A percentile compares a stretch with the other conserved stretches of the same genome.
Evolutionary conservation across 148 eudicot genomes (phyloP).

Genomic region (Agrostemma githago): DNA sequence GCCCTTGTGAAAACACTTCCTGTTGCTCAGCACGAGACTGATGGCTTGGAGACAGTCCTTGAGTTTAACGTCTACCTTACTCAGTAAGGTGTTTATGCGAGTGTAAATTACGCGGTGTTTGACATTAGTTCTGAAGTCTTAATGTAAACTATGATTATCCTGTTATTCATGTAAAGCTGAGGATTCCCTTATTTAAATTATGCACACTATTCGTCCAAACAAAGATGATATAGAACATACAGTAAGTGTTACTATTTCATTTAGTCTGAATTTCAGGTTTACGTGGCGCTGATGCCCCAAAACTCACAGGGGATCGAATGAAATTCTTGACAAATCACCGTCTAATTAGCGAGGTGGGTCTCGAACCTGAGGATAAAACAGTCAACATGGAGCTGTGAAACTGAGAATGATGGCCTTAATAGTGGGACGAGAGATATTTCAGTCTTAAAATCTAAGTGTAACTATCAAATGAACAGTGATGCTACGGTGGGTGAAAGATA

Average conservation of each 20-base stretch:
- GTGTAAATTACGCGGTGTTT: constrained; percentile 9
- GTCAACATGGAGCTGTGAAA: background rate
- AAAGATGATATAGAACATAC: background rate
- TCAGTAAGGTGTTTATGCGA: constrained; percentile 14
- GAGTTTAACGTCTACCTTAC: constrained; percentile 50
- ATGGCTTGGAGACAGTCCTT: constrained; percentile 79
- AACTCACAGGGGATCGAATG: too few species aligned
- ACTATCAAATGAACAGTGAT: background rate
- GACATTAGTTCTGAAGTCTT: constrained; percentile 4
- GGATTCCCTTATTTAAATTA: background rate
- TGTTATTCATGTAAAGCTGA: constrained; percentile 1
- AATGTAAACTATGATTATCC: background rate
- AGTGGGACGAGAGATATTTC: background rate
- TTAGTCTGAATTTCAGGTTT: background rate
- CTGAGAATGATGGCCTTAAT: background rate
- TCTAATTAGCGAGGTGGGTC: background rate
- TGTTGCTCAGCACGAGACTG: constrained; percentile 43
- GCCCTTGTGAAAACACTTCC: constrained; percentile 52
- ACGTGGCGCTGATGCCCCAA: too few species aligned
- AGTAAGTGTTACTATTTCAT: background rate
- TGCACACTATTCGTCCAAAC: background rate
- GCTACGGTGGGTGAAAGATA: background rate
- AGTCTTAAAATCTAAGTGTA: background rate
- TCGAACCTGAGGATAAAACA: background rate
- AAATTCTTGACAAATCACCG: background rate